Evolutionary conservation across 331 rosid genomes (phyloP).

Genomic region (Malus hybrid): DNA sequence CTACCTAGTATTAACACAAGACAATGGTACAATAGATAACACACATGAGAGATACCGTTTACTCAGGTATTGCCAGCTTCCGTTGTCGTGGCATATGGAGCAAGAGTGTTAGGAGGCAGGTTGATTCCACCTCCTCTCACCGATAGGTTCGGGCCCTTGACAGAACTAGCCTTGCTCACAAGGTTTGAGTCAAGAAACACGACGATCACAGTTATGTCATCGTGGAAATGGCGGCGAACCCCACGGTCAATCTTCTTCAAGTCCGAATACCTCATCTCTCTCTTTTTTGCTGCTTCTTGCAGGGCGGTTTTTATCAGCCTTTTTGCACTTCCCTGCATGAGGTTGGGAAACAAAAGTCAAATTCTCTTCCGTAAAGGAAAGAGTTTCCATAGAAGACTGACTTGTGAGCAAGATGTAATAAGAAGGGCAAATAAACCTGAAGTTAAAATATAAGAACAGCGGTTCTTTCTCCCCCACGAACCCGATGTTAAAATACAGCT

Average conservation of each 20-base stretch:
- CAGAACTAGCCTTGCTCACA: slow-evolving; percentile 62
- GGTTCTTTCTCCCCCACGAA: background rate
- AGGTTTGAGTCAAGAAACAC: slow-evolving; percentile 70
- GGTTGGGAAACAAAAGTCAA: background rate
- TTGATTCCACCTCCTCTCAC: slow-evolving; percentile 78
- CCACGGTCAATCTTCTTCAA: slow-evolving; percentile 89
- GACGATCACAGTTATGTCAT: slow-evolving; percentile 84
- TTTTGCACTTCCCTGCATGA: slow-evolving; percentile 87
- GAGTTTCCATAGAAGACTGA: background rate
- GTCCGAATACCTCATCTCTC: slow-evolving; percentile 98
- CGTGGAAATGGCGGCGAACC: slow-evolving; percentile 97
- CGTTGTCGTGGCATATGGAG: slow-evolving; percentile 54
- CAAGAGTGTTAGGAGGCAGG: slow-evolving; percentile 62
- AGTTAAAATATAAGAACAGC: background rate
- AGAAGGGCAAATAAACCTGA: background rate
- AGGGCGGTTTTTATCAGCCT: slow-evolving; percentile 77
- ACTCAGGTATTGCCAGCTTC: slow-evolving; percentile 54
- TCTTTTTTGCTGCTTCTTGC: slow-evolving; percentile 90
- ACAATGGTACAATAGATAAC: slow-evolving; percentile 42
- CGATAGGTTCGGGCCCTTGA: slow-evolving; percentile 47
- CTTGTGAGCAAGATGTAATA: background rate
- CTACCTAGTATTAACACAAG: slow-evolving; percentile 75
- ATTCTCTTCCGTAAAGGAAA: background rate
- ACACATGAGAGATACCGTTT: slow-evolving; percentile 28
- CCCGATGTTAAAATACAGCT: background rate